Evolutionary conservation across 208 protist species (phyloP).

Genomic region (Entamoeba dispar): DNA sequence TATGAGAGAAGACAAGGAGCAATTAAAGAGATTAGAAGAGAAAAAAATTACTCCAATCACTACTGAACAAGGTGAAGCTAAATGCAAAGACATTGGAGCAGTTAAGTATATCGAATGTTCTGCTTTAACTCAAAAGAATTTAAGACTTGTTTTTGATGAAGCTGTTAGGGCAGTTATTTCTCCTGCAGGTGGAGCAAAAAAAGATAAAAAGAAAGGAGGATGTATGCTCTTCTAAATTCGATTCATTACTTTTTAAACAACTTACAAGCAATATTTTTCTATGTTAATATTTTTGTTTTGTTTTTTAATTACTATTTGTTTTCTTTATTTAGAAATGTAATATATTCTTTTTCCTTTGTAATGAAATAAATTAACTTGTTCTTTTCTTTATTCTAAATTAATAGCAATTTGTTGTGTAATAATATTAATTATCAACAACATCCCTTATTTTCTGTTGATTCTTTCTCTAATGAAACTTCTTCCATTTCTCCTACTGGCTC

Average conservation of each 20-base stretch:
- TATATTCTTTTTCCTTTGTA: no score
- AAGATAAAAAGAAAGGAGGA: neutral
- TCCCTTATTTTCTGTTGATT: neutral
- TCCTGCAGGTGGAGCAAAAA: no score
- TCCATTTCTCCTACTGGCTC: neutral
- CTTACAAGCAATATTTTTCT: no score
- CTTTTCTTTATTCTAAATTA: no score
- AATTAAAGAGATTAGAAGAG: slow-evolving; percentile 5
- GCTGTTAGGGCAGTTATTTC: slow-evolving; percentile 37
- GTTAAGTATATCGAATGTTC: slow-evolving; percentile 61
- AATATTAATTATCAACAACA: no score
- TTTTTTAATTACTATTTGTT: no score
- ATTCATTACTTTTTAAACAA: no score
- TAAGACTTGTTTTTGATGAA: slow-evolving; percentile 53
- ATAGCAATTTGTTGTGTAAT: no score
- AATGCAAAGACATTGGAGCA: slow-evolving; percentile 48
- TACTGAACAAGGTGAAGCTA: slow-evolving; percentile 29
- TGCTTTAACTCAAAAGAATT: slow-evolving; percentile 51
- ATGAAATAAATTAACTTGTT: no score
- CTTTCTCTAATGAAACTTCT: neutral
- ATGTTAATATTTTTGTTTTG: no score
- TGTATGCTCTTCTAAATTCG: neutral
- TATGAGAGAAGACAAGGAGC: slow-evolving; percentile 27
- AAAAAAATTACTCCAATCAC: slow-evolving; percentile 15
- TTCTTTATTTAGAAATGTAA: no score